Conservation (phyloP, 345 rosid genomes). For the Nasturtium officinale region DNA sequence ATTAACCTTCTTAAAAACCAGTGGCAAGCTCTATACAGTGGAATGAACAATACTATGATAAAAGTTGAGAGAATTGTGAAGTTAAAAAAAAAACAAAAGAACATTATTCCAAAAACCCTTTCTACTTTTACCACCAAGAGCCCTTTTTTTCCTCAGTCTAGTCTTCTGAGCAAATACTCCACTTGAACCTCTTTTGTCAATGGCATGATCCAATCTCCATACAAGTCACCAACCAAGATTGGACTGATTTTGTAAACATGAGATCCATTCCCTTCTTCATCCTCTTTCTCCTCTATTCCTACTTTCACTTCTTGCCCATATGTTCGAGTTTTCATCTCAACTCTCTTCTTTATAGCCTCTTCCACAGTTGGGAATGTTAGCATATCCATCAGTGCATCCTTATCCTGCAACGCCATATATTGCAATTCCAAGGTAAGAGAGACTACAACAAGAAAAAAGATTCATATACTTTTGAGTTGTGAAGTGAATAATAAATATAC, state of each 20-base stretch:
- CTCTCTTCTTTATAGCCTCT: constrained; percentile 63
- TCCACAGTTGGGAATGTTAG: constrained; percentile 63
- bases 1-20: constrained; percentile 13
- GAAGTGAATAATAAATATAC: constrained; percentile 10
- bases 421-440: not conserved
- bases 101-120: not conserved
- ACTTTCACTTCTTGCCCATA: constrained; percentile 57
- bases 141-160: constrained; percentile 48
- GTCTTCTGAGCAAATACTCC: constrained; percentile 68
- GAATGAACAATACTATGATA: constrained; percentile 1
- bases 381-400: constrained; percentile 52
- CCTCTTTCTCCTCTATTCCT: constrained; percentile 26
- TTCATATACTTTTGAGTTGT: not conserved
- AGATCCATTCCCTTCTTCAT: constrained; percentile 18
- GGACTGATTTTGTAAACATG: constrained; percentile 66
- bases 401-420: constrained; percentile 48
- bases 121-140: constrained; percentile 20
- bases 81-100: not conserved
- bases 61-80: not conserved
- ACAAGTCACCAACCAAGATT: constrained; percentile 61
- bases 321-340: constrained; percentile 65
- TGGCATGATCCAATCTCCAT: constrained; percentile 84
- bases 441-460: not conserved
- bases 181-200: constrained; percentile 85
- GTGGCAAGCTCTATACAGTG: constrained; percentile 20